Base-by-base conservation (phyloP, 495 filamentous ascomycete species). In the Penicillium steckii region DNA sequence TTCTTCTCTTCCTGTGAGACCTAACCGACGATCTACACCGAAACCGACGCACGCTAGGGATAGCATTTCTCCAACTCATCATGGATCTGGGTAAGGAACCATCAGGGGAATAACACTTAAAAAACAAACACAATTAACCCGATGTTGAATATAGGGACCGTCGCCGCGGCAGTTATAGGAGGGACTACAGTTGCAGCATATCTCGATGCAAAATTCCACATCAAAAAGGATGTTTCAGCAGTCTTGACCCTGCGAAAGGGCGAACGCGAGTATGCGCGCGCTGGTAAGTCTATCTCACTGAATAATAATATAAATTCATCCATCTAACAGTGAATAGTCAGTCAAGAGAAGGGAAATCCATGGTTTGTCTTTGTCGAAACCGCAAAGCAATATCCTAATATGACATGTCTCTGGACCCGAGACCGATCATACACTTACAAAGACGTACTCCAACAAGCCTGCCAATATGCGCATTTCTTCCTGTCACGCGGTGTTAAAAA, bases 381-480 rank as follows among this genome's bases (percentile, higher is more conserved):
- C 2, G 83, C 76, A 3, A 61, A 72, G 35, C 53, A 65, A 9
- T 66, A 77, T 24, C 78, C 79, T 0, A 65, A 77, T 27, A 68
- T 71, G 53, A 68, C 79, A 40, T 81, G 79, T 45, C 80, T 90
- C 48, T 91, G 88, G 86, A 85, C 85, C 15, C 81, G 84, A 3
- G 73, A 75, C 10, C 76, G 77, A 4, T 74, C 71, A 50, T 90
- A 85, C 69, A 87, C 83, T 2, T 90, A 81, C 69, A 67, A 63
- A 10, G 76, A 90, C 52, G 64, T 80, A 0, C 74, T 81, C 27
- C 75, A 75, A 4, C 71, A 75, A 12, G 73, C 72, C 9, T 78
- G 80, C 55, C 85, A 84, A 52, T 89, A 85, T 52, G 87, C 78
- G 1, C 73, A 83, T 46, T 91, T 78, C 71, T 88, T 86, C 60